A percentile compares a stretch with the other conserved stretches of the same genome.
phyloP scores from a whole-genome alignment of 2,329 filamentous ascomycete species.

The Diaporthe destruens region DNA sequence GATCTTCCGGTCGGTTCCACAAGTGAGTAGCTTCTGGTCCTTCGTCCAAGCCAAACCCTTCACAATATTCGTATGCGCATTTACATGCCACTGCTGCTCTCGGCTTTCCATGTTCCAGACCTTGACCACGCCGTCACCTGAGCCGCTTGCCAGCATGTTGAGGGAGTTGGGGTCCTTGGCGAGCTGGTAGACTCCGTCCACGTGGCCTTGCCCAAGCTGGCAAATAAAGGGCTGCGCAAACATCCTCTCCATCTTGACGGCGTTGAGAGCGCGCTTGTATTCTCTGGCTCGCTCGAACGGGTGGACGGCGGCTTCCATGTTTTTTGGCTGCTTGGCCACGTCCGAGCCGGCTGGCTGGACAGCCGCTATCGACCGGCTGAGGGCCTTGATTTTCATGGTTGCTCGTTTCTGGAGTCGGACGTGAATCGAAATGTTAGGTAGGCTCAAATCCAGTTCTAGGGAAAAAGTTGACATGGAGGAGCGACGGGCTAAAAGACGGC shows the following conservation, averaged over 20 bases:
- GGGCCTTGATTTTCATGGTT: conserved; percentile 49
- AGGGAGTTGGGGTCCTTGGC: conserved; percentile 83
- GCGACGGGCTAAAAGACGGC: background rate
- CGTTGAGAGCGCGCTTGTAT: conserved; percentile 78
- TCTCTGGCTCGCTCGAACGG: conserved; percentile 92
- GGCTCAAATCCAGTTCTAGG: background rate
- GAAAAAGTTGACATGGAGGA: conserved; percentile 21
- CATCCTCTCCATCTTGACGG: conserved; percentile 93
- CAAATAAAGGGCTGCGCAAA: conserved; percentile 81
- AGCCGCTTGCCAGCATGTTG: conserved; percentile 83
- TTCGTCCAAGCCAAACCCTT: conserved; percentile 92
- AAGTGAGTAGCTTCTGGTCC: conserved; percentile 87
- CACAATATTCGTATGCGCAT: conserved; percentile 93
- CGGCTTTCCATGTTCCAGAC: conserved; percentile 71
- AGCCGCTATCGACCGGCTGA: conserved; percentile 48
- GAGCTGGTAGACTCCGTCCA: conserved; percentile 88
- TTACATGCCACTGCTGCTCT: conserved; percentile 78
- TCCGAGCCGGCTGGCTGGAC: conserved; percentile 50
- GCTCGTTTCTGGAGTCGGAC: background rate
- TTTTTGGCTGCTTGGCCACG: conserved; percentile 47
- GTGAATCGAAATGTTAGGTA: background rate
- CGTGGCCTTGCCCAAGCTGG: conserved; percentile 89
- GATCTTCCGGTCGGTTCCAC: conserved; percentile 85
- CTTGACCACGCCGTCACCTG: conserved; percentile 93
- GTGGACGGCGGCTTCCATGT: conserved; percentile 81